A percentile compares a stretch with the other conserved stretches of the same genome.
Conservation (phyloP, 345 rosid species). For the Arabidopsis arenosa region DNA sequence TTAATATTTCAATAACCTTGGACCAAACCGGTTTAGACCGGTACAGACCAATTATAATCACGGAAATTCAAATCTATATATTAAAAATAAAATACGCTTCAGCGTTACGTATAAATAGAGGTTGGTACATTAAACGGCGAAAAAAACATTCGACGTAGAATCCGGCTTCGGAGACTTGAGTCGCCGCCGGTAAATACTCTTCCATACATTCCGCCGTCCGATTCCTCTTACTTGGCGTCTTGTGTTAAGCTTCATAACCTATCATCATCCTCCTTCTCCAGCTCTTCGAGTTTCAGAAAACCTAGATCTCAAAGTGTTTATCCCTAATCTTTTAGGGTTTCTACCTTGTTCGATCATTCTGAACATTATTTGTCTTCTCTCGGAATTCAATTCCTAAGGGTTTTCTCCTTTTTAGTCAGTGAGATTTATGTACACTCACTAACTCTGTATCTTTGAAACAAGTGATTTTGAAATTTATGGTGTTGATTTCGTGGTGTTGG, state of each 20-base stretch:
- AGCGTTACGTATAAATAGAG: constrained; percentile 6
- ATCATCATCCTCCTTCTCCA: not conserved
- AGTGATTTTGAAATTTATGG: not conserved
- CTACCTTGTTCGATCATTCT: constrained; percentile 9
- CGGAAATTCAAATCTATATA: not conserved
- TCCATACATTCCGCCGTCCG: not conserved
- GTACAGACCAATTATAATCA: constrained; percentile 3
- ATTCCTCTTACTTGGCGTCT: not conserved
- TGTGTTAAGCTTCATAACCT: not conserved
- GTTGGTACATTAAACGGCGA: not conserved
- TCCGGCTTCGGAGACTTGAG: constrained; percentile 7
- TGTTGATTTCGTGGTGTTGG: not conserved
- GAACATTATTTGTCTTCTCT: not conserved
- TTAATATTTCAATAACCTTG: not conserved
- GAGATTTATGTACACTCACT: not conserved
- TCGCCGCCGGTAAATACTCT: constrained; percentile 16
- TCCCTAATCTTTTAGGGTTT: constrained; percentile 16
- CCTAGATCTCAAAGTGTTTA: constrained; percentile 10
- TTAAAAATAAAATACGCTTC: not conserved
- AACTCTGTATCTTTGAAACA: not conserved
- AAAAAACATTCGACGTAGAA: not conserved
- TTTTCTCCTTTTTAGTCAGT: not conserved
- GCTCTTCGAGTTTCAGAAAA: not conserved
- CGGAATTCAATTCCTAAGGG: not conserved
- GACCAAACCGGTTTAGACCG: constrained; percentile 5